A percentile compares a stretch with the other conserved stretches of the same genome.
phyloP scores from a whole-genome alignment of 176 grass and related monocot species.

The Eleusine indica region DNA sequence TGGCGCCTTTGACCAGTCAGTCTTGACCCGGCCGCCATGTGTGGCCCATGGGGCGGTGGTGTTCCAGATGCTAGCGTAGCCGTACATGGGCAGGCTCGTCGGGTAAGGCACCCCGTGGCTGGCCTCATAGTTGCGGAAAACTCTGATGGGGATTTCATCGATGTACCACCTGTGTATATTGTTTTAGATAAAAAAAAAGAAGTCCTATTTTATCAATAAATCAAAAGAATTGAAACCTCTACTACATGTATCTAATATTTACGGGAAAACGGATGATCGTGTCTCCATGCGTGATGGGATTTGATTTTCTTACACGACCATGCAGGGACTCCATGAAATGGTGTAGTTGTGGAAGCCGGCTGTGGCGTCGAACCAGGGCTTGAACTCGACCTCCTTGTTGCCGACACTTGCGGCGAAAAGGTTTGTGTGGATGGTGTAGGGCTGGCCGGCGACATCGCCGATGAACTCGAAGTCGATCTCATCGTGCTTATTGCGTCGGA shows the following conservation, averaged over 20 bases:
- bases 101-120: conserved; percentile 55
- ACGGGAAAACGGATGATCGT: too few species aligned
- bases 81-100: conserved; percentile 54
- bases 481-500: conserved; percentile 54
- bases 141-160: conserved; percentile 52
- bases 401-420: conserved; percentile 55
- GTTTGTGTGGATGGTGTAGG: conserved; percentile 94
- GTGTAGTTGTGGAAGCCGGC: conserved; percentile 85
- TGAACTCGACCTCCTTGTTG: conserved; percentile 74
- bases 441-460: conserved; percentile 66
- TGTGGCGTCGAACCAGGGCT: conserved; percentile 84
- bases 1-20: conserved; percentile 65
- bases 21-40: conserved; percentile 56
- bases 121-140: conserved; percentile 60
- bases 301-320: conserved; percentile 46
- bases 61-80: conserved; percentile 79
- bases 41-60: conserved; percentile 72
- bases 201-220: too few species aligned
- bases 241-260: too few species aligned
- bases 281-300: too few species aligned
- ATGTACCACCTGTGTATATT: conserved; percentile 52
- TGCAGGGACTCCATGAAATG: conserved; percentile 77
- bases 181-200: background rate
- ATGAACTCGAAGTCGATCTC: conserved; percentile 96
- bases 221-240: too few species aligned